Evolutionary conservation across 345 rosid species (phyloP).

Genomic region (Kandelia obovata): DNA sequence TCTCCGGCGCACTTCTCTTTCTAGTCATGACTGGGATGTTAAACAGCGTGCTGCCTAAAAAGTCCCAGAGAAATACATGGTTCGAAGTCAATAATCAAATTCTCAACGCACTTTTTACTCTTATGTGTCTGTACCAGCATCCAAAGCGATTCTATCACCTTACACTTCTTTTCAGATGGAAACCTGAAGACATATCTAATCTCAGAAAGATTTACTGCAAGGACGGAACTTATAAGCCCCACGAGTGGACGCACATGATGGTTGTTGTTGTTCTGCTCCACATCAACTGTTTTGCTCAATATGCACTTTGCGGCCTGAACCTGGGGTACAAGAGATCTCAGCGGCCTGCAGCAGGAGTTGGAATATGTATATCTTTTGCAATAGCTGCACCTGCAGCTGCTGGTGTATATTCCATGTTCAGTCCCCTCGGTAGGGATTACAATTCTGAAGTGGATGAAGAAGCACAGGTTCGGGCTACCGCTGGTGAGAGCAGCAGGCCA

Average conservation of each 20-base stretch:
- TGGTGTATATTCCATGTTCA: conserved; percentile 64
- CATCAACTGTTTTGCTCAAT: conserved; percentile 90
- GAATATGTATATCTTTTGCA: conserved; percentile 69
- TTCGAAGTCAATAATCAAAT: conserved; percentile 93
- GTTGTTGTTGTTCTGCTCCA: conserved; percentile 76
- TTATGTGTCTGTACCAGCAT: conserved; percentile 90
- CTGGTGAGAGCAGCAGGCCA: conserved; percentile 28
- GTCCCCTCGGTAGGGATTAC: conserved; percentile 90
- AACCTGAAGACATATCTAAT: conserved; percentile 48
- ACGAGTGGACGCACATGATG: conserved; percentile 88
- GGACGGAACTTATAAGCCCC: conserved; percentile 80
- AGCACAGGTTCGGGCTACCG: conserved; percentile 38
- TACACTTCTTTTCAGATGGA: conserved; percentile 79
- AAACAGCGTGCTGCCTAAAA: conserved; percentile 56
- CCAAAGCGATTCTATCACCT: conserved; percentile 87
- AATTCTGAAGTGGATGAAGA: conserved; percentile 58
- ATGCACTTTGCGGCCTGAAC: conserved; percentile 88
- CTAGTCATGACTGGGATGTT: conserved; percentile 98
- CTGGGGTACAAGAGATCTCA: conserved; percentile 74
- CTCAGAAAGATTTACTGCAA: conserved; percentile 85
- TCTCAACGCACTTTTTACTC: conserved; percentile 83
- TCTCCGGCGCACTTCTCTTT: conserved; percentile 91
- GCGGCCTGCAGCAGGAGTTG: conserved; percentile 86
- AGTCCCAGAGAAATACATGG: conserved; percentile 76
- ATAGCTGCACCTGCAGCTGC: conserved; percentile 89